Conservation (phyloP, 352 stramenopile genomes). For the Globisporangium polare region DNA sequence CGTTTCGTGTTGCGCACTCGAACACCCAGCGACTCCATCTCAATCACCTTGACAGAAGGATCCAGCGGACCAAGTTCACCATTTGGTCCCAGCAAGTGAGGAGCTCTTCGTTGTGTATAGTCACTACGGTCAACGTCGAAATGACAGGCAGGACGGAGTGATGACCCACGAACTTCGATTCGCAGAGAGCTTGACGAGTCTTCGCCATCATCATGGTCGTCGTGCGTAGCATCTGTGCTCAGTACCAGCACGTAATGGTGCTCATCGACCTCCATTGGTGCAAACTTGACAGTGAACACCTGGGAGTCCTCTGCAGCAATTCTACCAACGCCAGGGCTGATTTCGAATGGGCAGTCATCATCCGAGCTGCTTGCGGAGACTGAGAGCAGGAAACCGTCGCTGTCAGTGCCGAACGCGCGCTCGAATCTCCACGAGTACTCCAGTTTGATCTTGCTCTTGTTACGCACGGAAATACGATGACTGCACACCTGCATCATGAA, state of each 20-base stretch:
- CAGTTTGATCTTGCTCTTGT: conserved; percentile 71
- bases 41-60: conserved; percentile 86
- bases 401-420: conserved; percentile 5
- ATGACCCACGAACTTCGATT: conserved; percentile 67
- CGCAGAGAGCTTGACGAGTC: conserved; percentile 14
- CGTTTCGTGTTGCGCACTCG: conserved; percentile 89
- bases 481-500: conserved; percentile 88
- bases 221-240: conserved; percentile 10
- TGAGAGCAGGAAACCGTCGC: conserved; percentile 2
- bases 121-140: conserved; percentile 90
- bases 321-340: conserved; percentile 56
- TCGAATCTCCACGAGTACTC: conserved; percentile 58
- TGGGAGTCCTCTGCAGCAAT: conserved; percentile 60
- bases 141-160: conserved; percentile 88
- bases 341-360: conserved; percentile 83
- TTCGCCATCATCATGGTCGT: background rate
- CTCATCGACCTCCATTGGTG: conserved; percentile 89
- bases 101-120: conserved; percentile 73
- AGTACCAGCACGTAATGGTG: conserved; percentile 71
- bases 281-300: conserved; percentile 84
- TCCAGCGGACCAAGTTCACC: conserved; percentile 84
- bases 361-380: conserved; percentile 17
- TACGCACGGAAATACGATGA: conserved; percentile 60
- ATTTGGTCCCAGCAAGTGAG: conserved; percentile 70
- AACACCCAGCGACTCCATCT: conserved; percentile 90